Evolutionary conservation across 495 filamentous ascomycete genomes (phyloP).

Genomic region (Penicillium bialowiezense): DNA sequence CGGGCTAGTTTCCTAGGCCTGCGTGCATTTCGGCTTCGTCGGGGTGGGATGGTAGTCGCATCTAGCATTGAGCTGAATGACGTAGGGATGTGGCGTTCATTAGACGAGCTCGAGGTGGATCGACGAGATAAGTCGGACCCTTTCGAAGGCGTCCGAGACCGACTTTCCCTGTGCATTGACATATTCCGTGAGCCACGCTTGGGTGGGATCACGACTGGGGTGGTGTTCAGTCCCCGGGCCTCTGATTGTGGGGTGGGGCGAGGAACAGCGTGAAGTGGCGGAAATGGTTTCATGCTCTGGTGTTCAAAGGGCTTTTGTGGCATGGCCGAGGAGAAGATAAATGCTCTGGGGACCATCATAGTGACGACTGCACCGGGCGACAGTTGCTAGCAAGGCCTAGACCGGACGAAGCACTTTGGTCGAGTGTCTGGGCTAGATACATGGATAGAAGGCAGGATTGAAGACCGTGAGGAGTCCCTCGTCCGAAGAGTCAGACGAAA

Average conservation of each 20-base stretch:
- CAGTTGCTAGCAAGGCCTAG: slow-evolving; percentile 10
- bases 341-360: slow-evolving; percentile 51
- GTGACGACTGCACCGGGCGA: slow-evolving; percentile 14
- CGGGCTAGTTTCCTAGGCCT: slow-evolving; percentile 37
- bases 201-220: slow-evolving; percentile 44
- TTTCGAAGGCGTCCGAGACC: slow-evolving; percentile 22
- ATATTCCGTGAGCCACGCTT: slow-evolving; percentile 30
- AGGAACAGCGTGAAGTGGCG: slow-evolving; percentile 13
- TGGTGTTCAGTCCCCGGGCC: slow-evolving; percentile 20
- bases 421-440: slow-evolving; percentile 47
- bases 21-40: slow-evolving; percentile 30
- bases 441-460: slow-evolving; percentile 27
- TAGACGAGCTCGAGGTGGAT: slow-evolving; percentile 32
- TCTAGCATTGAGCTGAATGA: slow-evolving; percentile 43
- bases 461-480: slow-evolving; percentile 13
- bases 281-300: slow-evolving; percentile 13
- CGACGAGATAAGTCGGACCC: slow-evolving; percentile 20
- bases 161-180: slow-evolving; percentile 19
- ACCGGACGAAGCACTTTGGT: slow-evolving; percentile 50
- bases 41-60: slow-evolving; percentile 45
- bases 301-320: slow-evolving; percentile 19
- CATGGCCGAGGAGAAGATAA: slow-evolving; percentile 36
- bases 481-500: slow-evolving; percentile 9
- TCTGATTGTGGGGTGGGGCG: slow-evolving; percentile 9
- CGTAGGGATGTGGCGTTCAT: slow-evolving; percentile 32